Percentiles rank a stretch among this genome's conserved stretches.
Evolutionary conservation across 257 asterid species (phyloP).

Genomic region (Salvia rosmarinus): DNA sequence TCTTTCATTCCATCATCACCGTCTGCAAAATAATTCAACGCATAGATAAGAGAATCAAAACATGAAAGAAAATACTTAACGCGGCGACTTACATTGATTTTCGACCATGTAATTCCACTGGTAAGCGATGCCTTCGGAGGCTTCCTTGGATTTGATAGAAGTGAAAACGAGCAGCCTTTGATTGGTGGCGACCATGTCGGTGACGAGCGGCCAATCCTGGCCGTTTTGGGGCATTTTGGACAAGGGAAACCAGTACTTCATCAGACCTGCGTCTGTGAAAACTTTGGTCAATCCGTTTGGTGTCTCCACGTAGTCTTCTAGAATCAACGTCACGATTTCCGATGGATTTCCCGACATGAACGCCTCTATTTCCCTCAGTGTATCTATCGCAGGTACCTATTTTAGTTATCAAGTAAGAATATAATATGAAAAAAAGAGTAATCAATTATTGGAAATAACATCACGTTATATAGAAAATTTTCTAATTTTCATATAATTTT

Average conservation of each 20-base stretch:
- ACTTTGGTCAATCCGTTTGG: slow-evolving; percentile 75
- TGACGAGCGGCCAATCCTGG: slow-evolving; percentile 75
- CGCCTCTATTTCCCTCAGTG: slow-evolving; percentile 65
- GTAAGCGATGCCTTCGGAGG: slow-evolving; percentile 76
- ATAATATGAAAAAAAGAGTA: neutral
- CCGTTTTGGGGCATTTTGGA: slow-evolving; percentile 77
- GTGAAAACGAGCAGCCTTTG: slow-evolving; percentile 78
- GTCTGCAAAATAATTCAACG: too few relatives aligned
- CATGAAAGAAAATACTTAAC: too few relatives aligned
- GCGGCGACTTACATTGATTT: slow-evolving; percentile 73
- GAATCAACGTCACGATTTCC: slow-evolving; percentile 76
- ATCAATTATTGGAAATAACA: too few relatives aligned
- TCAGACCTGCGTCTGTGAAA: slow-evolving; percentile 68
- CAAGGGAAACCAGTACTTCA: slow-evolving; percentile 76
- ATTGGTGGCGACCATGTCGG: slow-evolving; percentile 65
- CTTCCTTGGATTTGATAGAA: slow-evolving; percentile 60
- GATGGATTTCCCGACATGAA: slow-evolving; percentile 71
- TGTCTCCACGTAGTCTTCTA: slow-evolving; percentile 77
- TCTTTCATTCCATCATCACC: slow-evolving; percentile 83
- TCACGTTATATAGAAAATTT: too few relatives aligned
- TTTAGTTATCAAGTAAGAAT: neutral
- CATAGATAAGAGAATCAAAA: too few relatives aligned
- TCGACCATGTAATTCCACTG: slow-evolving; percentile 99
- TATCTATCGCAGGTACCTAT: slow-evolving; percentile 59
- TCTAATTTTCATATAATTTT: too few relatives aligned